A percentile compares a stretch with the other conserved stretches of the same genome.
Conservation (phyloP, 2,329 filamentous ascomycete genomes). For the Amesomyces nigricolor region DNA sequence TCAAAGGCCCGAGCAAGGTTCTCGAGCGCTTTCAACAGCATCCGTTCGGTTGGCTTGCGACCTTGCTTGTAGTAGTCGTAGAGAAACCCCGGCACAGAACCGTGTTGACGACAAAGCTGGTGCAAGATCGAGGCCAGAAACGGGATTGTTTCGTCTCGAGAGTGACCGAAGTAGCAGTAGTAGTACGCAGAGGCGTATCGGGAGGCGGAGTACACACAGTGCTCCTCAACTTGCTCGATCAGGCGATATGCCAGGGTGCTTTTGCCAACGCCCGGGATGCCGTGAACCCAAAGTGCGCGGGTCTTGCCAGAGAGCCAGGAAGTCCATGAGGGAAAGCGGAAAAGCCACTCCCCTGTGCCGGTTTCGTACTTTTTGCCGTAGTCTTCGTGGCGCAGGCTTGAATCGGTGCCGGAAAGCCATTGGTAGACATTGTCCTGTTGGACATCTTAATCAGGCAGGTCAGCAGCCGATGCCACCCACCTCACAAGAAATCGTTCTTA, state of each 20-base stretch:
- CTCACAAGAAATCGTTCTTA: background rate
- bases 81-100: conserved; percentile 3
- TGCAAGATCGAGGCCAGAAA: conserved; percentile 27
- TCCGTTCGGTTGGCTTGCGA: background rate
- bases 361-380: conserved; percentile 11
- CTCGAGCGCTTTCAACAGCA: conserved; percentile 3
- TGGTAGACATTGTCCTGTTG: conserved; percentile 1
- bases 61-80: conserved; percentile 7
- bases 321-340: conserved; percentile 11
- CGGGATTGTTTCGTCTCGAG: conserved; percentile 27
- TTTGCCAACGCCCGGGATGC: conserved; percentile 21
- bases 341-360: conserved; percentile 16
- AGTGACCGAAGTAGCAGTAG: conserved; percentile 29
- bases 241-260: conserved; percentile 17
- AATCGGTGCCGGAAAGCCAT: conserved; percentile 2
- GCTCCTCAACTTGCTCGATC: background rate
- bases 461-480: background rate
- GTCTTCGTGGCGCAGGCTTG: conserved; percentile 3
- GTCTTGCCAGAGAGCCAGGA: conserved; percentile 8
- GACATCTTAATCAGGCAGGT: background rate
- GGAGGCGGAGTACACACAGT: background rate
- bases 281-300: conserved; percentile 18
- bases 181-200: conserved; percentile 25
- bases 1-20: conserved; percentile 11
- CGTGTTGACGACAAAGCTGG: conserved; percentile 25